A percentile compares a stretch with the other conserved stretches of the same genome.
phyloP scores from a whole-genome alignment of 768 basidiomycete species.

The Coprinopsis marcescibilis region DNA sequence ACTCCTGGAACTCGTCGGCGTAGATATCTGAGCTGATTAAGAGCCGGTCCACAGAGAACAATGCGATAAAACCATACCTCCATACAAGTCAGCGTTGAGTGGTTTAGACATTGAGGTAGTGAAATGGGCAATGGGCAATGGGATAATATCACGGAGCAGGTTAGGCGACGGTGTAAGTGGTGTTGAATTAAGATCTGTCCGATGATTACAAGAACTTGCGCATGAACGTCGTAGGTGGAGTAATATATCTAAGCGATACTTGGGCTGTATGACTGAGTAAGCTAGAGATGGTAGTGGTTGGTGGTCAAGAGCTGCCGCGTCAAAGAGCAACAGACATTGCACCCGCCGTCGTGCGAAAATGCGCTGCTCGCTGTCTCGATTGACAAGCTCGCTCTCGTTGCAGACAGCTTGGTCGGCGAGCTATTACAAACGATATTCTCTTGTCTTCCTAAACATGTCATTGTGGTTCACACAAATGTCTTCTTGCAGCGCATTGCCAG shows the following conservation, averaged over 20 bases:
- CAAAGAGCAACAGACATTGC: too few relatives aligned
- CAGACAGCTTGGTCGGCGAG: neutral
- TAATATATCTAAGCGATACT: too few relatives aligned
- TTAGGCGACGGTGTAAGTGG: neutral
- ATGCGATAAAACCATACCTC: constrained; percentile 18
- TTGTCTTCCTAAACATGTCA: neutral
- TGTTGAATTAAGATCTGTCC: neutral
- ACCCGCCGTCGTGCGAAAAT: neutral
- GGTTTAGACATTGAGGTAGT: constrained; percentile 9
- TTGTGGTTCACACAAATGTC: neutral
- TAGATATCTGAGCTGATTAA: constrained; percentile 40
- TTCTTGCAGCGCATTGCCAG: constrained; percentile 1
- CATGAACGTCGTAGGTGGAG: too few relatives aligned
- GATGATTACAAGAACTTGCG: too few relatives aligned
- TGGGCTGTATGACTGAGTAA: too few relatives aligned
- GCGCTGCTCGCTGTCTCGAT: too few relatives aligned
- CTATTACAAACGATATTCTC: neutral
- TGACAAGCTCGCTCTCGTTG: too few relatives aligned
- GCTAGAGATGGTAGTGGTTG: too few relatives aligned
- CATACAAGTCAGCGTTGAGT: constrained; percentile 32
- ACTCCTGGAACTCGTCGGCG: constrained; percentile 45
- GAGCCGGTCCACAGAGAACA: constrained; percentile 22
- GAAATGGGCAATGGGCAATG: neutral
- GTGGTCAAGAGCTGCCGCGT: too few relatives aligned
- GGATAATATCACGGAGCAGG: neutral